Percentiles rank a stretch among this genome's conserved stretches.
Evolutionary conservation across 768 basidiomycete species (phyloP).

Genomic region (Pleurotus salmoneostramineus): DNA sequence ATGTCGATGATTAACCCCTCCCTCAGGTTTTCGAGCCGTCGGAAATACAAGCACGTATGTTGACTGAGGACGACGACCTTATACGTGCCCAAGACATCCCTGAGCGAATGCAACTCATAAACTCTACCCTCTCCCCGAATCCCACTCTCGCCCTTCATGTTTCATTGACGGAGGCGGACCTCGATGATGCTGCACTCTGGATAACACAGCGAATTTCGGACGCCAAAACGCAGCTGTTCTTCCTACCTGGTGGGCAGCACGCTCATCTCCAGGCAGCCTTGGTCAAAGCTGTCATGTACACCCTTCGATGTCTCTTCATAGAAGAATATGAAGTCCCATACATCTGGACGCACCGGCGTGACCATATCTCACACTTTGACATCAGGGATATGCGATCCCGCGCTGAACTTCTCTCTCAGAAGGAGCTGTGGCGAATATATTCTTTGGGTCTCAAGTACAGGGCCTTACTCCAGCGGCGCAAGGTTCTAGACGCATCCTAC

Average conservation of each 20-base stretch:
- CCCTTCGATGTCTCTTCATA: constrained; percentile 79
- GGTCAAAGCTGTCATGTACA: constrained; percentile 74
- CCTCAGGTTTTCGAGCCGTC: constrained; percentile 94
- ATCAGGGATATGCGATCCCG: constrained; percentile 56
- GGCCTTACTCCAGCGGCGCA: constrained; percentile 74
- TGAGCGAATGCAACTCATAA: constrained; percentile 92
- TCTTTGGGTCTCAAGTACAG: constrained; percentile 87
- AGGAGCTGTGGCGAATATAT: constrained; percentile 91
- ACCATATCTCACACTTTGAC: constrained; percentile 85
- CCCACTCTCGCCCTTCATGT: constrained; percentile 59
- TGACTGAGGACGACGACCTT: constrained; percentile 92
- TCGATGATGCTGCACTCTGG: constrained; percentile 85
- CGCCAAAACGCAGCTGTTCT: constrained; percentile 69
- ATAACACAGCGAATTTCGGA: constrained; percentile 75
- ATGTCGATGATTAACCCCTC: constrained; percentile 6
- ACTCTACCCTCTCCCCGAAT: constrained; percentile 72
- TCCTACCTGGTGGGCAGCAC: constrained; percentile 58
- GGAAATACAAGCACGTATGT: constrained; percentile 83
- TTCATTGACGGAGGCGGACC: constrained; percentile 65
- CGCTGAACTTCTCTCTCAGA: constrained; percentile 66
- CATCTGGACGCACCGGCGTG: constrained; percentile 90
- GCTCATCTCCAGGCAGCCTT: constrained; percentile 61
- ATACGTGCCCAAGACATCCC: constrained; percentile 90
- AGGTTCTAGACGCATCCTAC: constrained; percentile 61
- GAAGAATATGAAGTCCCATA: constrained; percentile 93